A percentile compares a stretch with the other conserved stretches of the same genome.
Conservation (phyloP, 169 alveolate species). For the Fabrea salina region DNA sequence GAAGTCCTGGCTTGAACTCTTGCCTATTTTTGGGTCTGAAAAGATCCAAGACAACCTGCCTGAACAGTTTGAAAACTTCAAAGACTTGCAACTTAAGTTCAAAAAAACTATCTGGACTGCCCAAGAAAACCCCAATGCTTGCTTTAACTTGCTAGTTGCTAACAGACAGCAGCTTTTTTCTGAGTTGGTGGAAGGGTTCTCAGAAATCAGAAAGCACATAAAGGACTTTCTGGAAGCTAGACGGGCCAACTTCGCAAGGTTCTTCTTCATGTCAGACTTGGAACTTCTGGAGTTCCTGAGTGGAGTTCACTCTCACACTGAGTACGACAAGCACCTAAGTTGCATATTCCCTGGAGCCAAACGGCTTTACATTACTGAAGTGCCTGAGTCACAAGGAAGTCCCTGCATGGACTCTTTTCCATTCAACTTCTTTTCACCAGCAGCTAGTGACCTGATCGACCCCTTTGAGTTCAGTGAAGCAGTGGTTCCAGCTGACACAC, state of each 20-base stretch:
- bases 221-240: constrained; percentile 46
- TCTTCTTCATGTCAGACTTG: constrained; percentile 58
- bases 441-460: constrained; percentile 11
- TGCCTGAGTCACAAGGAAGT: constrained; percentile 2
- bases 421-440: constrained; percentile 17
- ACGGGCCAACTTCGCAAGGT: constrained; percentile 51
- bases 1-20: constrained; percentile 55
- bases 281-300: constrained; percentile 52
- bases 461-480: constrained; percentile 21
- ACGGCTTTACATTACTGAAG: constrained; percentile 32
- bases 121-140: constrained; percentile 47
- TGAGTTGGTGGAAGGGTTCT: constrained; percentile 24
- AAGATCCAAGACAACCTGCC: constrained; percentile 44
- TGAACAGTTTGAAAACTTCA: constrained; percentile 35
- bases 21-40: constrained; percentile 42
- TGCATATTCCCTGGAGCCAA: constrained; percentile 50
- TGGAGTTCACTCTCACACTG: constrained; percentile 38
- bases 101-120: constrained; percentile 54
- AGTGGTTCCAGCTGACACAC: neutral
- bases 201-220: constrained; percentile 42
- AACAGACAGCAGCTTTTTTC: constrained; percentile 40
- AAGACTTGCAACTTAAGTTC: constrained; percentile 32
- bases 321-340: constrained; percentile 34
- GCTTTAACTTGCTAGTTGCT: constrained; percentile 37
- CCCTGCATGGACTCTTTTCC: neutral